Percentiles rank a stretch among this genome's conserved stretches.
Conservation (phyloP, 805 yeast species). For the Ogataea corticis region DNA sequence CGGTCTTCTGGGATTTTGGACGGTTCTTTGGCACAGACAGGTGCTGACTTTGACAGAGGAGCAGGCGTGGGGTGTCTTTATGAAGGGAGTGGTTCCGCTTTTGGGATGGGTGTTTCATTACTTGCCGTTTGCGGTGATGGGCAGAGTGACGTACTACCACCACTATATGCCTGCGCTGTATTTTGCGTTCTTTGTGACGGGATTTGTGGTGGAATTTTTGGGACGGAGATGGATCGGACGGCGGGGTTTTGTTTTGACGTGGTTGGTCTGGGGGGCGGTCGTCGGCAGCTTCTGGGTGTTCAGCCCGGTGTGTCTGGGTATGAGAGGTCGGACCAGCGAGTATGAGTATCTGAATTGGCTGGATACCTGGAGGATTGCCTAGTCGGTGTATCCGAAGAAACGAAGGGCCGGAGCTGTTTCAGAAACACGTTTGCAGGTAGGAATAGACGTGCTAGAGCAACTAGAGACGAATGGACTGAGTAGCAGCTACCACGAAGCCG, state of each 20-base stretch:
- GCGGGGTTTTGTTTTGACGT: slow-evolving; percentile 16
- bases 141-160: slow-evolving; percentile 83
- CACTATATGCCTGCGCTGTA: slow-evolving; percentile 84
- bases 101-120: slow-evolving; percentile 81
- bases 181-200: slow-evolving; percentile 63
- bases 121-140: slow-evolving; percentile 76
- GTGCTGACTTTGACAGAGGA: slow-evolving; percentile 36
- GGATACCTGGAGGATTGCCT: slow-evolving; percentile 16
- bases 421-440: too few relatives aligned
- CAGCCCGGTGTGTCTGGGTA: slow-evolving; percentile 65
- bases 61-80: slow-evolving; percentile 30
- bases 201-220: slow-evolving; percentile 52
- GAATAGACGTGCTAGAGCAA: too few relatives aligned
- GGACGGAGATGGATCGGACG: slow-evolving; percentile 3
- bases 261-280: slow-evolving; percentile 41
- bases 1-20: slow-evolving; percentile 39
- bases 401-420: too few relatives aligned
- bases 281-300: slow-evolving; percentile 59
- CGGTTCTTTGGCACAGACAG: slow-evolving; percentile 72
- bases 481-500: too few relatives aligned
- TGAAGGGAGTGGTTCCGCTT: slow-evolving; percentile 79
- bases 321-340: slow-evolving; percentile 47
- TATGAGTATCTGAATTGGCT: slow-evolving; percentile 51
- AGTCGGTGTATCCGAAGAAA: too few relatives aligned
- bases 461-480: too few relatives aligned